Evolutionary conservation across 2,329 filamentous ascomycete species (phyloP), one percentile per base, ranked within the genome.

Genomic region (Endoconidiophora laricicola): DNA sequence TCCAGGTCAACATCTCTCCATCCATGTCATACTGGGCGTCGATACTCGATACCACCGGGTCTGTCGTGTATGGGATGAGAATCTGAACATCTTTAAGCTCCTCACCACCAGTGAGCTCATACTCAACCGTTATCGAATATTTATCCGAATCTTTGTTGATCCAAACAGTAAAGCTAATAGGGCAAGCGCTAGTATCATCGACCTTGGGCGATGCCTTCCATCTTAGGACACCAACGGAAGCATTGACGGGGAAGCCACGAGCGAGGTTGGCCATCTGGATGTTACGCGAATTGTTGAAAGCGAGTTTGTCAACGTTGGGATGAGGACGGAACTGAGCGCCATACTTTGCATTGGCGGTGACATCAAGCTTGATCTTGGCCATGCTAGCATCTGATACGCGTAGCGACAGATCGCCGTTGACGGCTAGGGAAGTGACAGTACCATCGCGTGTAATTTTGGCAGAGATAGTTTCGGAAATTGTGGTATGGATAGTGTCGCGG

Each of bases 131-230:
- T 61, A 98, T 78, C 56, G 84, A 93, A 65, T 82, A 93, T 59
- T 81, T 87, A 61, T 79, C 78, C 44, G 81, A 78, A 44, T 85
- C 83, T 65, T 88, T 87, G 66, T 94, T 95, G 54, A 94, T 86
- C 91, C 91, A 98, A 37, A 95, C 90, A 2, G 87, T 95, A 65
- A 98, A 96, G 37, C 84, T 91, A 60, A 98, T 91, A 6, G 91
- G 91, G 37, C 93, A 79, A 49, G 88, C 78, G 55, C 79, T 80
- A 36, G 82, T 67, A 58, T 93, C 86, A 57, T 93, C 87, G 2
- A 76, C 73, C 66, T 86, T 87, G 45, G 86, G 83, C 14, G 81
- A 79, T 20, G 86, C 83, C 60, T 87, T 84, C 91, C 91, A 98
- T 63, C 90, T 79, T 62, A 98, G 73, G 40, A 96, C 88, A 50